Conservation (phyloP, 2,329 filamentous ascomycete species). For the Biscogniauxia sp. region DNA sequence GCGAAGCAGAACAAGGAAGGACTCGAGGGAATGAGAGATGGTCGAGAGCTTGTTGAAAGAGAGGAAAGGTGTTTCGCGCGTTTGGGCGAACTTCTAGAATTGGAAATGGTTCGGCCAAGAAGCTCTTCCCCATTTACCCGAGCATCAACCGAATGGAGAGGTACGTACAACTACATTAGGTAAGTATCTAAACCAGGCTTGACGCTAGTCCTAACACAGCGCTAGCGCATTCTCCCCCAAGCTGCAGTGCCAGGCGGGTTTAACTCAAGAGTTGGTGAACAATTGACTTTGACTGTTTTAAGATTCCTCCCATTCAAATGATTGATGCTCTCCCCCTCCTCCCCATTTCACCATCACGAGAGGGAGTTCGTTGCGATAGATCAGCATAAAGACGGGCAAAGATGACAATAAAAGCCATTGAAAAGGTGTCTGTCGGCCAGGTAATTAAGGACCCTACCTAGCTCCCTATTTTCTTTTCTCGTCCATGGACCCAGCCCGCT, state of each 20-base stretch:
- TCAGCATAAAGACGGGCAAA: constrained; percentile 32
- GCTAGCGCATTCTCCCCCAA: neutral
- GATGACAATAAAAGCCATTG: constrained; percentile 56
- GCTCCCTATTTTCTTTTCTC: neutral
- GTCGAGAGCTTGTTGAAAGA: constrained; percentile 17
- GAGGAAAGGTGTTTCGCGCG: constrained; percentile 26
- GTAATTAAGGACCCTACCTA: too few relatives aligned
- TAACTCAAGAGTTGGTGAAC: neutral
- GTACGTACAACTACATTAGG: too few relatives aligned
- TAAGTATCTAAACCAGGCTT: too few relatives aligned
- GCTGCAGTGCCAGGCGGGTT: neutral
- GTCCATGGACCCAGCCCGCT: neutral
- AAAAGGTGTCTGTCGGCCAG: constrained; percentile 51
- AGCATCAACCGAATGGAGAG: neutral
- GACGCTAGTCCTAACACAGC: neutral
- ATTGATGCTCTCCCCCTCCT: too few relatives aligned
- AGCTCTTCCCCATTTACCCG: constrained; percentile 12
- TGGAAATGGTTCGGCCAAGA: neutral
- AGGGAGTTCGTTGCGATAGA: constrained; percentile 15
- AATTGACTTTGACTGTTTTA: too few relatives aligned
- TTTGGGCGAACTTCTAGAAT: constrained; percentile 17
- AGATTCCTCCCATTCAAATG: too few relatives aligned
- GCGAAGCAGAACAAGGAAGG: constrained; percentile 11
- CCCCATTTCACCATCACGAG: constrained; percentile 11
- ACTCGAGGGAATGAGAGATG: constrained; percentile 13